phyloP scores from a whole-genome alignment of 352 stramenopile species.

The Phytopythium sindhum region DNA sequence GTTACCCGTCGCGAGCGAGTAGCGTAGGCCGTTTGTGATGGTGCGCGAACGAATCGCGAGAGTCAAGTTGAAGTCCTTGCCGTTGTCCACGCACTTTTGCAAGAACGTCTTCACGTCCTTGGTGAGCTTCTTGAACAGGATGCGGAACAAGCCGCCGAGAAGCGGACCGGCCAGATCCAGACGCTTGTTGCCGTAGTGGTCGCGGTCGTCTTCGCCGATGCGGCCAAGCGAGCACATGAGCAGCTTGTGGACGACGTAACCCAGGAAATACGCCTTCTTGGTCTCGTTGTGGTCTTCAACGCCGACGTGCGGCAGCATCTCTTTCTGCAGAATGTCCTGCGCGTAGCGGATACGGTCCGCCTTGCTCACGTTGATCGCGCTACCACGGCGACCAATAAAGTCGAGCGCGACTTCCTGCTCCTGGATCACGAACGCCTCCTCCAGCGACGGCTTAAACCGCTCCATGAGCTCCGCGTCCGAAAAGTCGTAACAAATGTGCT shows the following conservation, averaged over 20 bases:
- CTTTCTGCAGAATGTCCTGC: slow-evolving; percentile 98
- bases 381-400: slow-evolving; percentile 97
- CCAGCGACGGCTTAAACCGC: slow-evolving; percentile 96
- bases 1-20: slow-evolving; percentile 99
- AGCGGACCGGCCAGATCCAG: slow-evolving; percentile 98
- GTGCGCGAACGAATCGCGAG: slow-evolving; percentile 96
- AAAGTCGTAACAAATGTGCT: slow-evolving; percentile 99
- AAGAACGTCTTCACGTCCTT: slow-evolving; percentile 97
- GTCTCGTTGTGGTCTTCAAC: slow-evolving; percentile 98
- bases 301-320: slow-evolving; percentile 98
- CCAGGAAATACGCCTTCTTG: slow-evolving; percentile 97
- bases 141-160: slow-evolving; percentile 96
- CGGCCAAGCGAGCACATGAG: slow-evolving; percentile 98
- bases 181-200: slow-evolving; percentile 99
- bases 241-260: slow-evolving; percentile 99
- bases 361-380: slow-evolving; percentile 94
- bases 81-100: slow-evolving; percentile 90
- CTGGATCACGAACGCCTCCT: slow-evolving; percentile 99
- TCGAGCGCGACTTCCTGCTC: slow-evolving; percentile 97
- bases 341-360: slow-evolving; percentile 98
- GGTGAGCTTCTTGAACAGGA: slow-evolving; percentile 98
- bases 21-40: slow-evolving; percentile 98
- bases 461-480: slow-evolving; percentile 99
- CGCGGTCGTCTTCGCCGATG: slow-evolving; percentile 98
- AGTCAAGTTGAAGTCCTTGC: slow-evolving; percentile 96